Evolutionary conservation across 371 early-diverging fungal species (phyloP).

Genomic region (Blakeslea trispora): DNA sequence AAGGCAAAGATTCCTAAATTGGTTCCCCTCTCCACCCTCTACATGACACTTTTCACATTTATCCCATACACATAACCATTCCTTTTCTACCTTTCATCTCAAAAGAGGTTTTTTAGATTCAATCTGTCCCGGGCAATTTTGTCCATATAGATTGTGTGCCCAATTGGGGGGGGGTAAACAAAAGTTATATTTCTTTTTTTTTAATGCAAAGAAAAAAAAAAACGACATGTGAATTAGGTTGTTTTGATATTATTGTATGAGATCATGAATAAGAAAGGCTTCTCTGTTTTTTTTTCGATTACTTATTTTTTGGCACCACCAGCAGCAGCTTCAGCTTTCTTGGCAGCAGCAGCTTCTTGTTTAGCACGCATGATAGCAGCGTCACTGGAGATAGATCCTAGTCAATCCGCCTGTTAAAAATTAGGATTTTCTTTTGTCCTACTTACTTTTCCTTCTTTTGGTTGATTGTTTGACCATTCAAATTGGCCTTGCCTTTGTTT

Average conservation of each 20-base stretch:
- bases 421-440: background rate
- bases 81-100: too few species aligned
- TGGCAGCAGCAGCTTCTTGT: conserved; percentile 50
- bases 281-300: too few species aligned
- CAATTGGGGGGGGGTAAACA: too few species aligned
- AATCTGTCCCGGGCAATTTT: too few species aligned
- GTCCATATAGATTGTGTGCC: too few species aligned
- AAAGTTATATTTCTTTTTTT: too few species aligned
- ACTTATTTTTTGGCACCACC: background rate
- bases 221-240: too few species aligned
- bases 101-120: too few species aligned
- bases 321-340: conserved; percentile 29
- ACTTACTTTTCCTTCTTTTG: conserved; percentile 59
- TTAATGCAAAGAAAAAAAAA: too few species aligned
- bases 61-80: background rate
- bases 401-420: background rate
- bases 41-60: background rate
- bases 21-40: background rate
- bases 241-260: too few species aligned
- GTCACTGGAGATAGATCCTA: conserved; percentile 41
- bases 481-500: conserved; percentile 40
- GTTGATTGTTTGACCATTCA: conserved; percentile 42
- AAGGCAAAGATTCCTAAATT: too few species aligned
- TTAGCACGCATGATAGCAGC: conserved; percentile 62
- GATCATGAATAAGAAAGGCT: too few species aligned